Conservation (phyloP, 768 basidiomycete genomes). For the Galerina sulciceps region DNA sequence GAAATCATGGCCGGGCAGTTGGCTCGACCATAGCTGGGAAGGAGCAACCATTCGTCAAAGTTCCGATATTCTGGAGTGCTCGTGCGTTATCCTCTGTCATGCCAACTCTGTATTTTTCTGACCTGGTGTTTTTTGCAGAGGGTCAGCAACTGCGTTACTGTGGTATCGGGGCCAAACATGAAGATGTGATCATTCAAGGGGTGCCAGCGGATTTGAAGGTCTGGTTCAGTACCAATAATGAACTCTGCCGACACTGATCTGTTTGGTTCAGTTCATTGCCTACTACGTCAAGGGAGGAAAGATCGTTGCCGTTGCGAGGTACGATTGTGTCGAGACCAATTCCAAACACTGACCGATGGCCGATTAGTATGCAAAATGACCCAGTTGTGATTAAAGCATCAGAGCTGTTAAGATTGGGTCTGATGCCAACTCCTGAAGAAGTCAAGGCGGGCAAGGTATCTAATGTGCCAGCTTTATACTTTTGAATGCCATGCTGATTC, state of each 20-base stretch:
- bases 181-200: constrained; percentile 81
- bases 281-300: constrained; percentile 73
- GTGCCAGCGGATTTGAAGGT: constrained; percentile 80
- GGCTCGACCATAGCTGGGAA: constrained; percentile 74
- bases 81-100: constrained; percentile 50
- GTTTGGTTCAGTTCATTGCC: constrained; percentile 64
- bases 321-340: not conserved
- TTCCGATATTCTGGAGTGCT: constrained; percentile 91
- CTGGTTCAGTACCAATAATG: constrained; percentile 4
- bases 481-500: constrained; percentile 5
- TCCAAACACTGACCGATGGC: constrained; percentile 13
- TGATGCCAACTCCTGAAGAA: constrained; percentile 81
- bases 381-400: constrained; percentile 79
- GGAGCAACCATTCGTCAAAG: constrained; percentile 72
- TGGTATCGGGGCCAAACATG: constrained; percentile 71
- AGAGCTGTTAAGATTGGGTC: constrained; percentile 74
- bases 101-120: not conserved
- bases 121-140: constrained; percentile 43
- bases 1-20: constrained; percentile 85
- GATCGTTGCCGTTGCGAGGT: constrained; percentile 73
- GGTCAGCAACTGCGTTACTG: constrained; percentile 88
- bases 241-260: not conserved
- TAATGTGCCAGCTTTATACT: not conserved
- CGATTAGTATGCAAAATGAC: constrained; percentile 75
- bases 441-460: constrained; percentile 74